A percentile compares a stretch with the other conserved stretches of the same genome.
Evolutionary conservation across 768 basidiomycete species (phyloP).

Genomic region (Paxillus rubicundulus): DNA sequence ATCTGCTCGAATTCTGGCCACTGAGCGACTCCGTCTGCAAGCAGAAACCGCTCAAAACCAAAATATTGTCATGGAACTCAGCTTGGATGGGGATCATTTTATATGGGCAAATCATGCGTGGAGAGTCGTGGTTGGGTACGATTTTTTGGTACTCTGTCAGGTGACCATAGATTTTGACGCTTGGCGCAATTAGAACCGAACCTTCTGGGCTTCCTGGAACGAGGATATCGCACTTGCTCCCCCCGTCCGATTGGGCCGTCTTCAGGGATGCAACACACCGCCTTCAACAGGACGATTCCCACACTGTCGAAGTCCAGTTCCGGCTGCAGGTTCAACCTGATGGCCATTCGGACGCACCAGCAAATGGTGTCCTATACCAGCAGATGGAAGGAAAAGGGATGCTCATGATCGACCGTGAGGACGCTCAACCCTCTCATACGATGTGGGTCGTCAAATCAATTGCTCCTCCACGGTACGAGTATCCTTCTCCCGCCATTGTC

Average conservation of each 20-base stretch:
- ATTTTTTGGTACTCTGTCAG: conserved; percentile 3
- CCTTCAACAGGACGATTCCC: conserved; percentile 87
- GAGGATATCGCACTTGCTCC: conserved; percentile 79
- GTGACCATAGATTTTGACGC: conserved; percentile 9
- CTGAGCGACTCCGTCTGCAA: conserved; percentile 82
- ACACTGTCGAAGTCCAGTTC: conserved; percentile 91
- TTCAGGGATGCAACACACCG: conserved; percentile 85
- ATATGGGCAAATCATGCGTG: conserved; percentile 97
- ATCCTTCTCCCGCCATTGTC: conserved; percentile 59
- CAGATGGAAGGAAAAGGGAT: conserved; percentile 98
- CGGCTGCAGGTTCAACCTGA: conserved; percentile 74
- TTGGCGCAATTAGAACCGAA: conserved; percentile 57
- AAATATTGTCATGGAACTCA: conserved; percentile 94
- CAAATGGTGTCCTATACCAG: conserved; percentile 58
- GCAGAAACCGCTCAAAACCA: conserved; percentile 95
- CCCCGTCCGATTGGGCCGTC: conserved; percentile 74
- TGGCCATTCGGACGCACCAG: conserved; percentile 50
- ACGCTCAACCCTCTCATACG: conserved; percentile 85
- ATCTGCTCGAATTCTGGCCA: conserved; percentile 81
- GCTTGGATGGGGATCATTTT: conserved; percentile 90
- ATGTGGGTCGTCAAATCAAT: conserved; percentile 97
- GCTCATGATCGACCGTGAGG: conserved; percentile 94
- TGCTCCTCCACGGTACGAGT: conserved; percentile 65
- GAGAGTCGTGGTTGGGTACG: conserved; percentile 87
- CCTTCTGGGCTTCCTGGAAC: conserved; percentile 75